These are phyloP conservation scores for Debaryomycetaceae sp. DNA, from an alignment of 1,139 yeast species.

Conservation along the genomic window DNA sequence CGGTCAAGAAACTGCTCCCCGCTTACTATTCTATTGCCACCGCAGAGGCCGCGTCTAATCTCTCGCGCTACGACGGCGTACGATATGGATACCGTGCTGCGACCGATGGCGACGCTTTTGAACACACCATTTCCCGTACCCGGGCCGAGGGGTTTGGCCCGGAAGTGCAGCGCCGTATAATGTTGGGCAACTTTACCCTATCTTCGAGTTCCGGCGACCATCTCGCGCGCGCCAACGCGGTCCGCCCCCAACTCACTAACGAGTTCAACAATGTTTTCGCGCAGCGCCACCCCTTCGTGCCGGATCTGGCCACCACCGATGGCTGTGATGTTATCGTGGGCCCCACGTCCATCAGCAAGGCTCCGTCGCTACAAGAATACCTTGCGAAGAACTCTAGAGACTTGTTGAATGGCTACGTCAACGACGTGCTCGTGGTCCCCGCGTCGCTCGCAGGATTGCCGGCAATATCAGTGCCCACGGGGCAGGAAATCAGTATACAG, in stretches of 20 bases:
- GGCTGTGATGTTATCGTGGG: constrained; percentile 63
- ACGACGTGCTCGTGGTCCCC: constrained; percentile 83
- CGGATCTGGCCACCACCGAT: background rate
- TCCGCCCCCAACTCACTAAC: constrained; percentile 47
- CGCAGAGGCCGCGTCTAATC: constrained; percentile 89
- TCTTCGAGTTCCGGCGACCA: constrained; percentile 73
- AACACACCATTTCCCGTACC: constrained; percentile 42
- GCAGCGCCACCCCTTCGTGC: constrained; percentile 24
- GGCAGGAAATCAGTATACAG: constrained; percentile 51
- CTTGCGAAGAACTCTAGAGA: constrained; percentile 19
- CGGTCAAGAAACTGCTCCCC: constrained; percentile 58
- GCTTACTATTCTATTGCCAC: constrained; percentile 83
- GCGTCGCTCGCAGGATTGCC: constrained; percentile 91
- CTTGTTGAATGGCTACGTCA: constrained; percentile 56
- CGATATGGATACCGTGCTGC: constrained; percentile 49
- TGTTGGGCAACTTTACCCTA: constrained; percentile 78
- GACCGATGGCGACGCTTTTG: constrained; percentile 11
- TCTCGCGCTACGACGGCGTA: constrained; percentile 83
- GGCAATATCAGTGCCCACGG: constrained; percentile 57
- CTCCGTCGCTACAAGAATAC: constrained; percentile 43
- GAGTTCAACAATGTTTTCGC: constrained; percentile 62
- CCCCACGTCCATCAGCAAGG: constrained; percentile 59
- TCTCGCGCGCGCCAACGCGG: constrained; percentile 62
- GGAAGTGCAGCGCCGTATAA: constrained; percentile 75
- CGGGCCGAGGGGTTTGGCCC: constrained; percentile 60